Conservation (phyloP, 176 grass and related monocot species). For the Lolium perenne region DNA sequence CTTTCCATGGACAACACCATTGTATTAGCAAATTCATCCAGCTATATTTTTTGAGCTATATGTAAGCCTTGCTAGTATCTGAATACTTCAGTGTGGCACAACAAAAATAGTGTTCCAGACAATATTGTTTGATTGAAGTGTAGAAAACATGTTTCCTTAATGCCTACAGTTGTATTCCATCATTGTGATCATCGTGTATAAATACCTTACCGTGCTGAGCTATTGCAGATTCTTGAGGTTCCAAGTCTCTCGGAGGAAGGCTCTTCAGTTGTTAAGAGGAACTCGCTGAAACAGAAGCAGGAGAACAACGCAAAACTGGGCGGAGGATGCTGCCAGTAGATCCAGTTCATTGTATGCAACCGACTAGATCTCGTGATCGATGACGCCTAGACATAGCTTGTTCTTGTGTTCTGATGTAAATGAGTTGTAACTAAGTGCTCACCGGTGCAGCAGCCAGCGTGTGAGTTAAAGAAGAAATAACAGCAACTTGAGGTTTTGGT, state of each 20-base stretch:
- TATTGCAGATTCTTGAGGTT: slow-evolving; percentile 80
- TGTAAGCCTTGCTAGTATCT: neutral
- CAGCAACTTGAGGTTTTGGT: slow-evolving; percentile 45
- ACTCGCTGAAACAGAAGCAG: slow-evolving; percentile 85
- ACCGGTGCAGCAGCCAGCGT: neutral
- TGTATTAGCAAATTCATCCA: neutral
- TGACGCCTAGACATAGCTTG: slow-evolving; percentile 27
- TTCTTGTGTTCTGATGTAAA: slow-evolving; percentile 41
- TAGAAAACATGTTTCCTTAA: neutral
- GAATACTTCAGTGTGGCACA: neutral
- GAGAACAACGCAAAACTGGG: slow-evolving; percentile 57
- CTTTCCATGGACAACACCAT: neutral
- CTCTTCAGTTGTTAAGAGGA: slow-evolving; percentile 75
- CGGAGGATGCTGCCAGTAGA: slow-evolving; percentile 68
- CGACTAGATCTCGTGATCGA: neutral
- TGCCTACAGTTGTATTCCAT: neutral
- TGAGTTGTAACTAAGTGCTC: slow-evolving; percentile 51
- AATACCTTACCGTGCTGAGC: slow-evolving; percentile 15
- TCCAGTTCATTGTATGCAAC: neutral
- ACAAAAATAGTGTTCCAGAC: neutral
- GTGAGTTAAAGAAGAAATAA: slow-evolving; percentile 5
- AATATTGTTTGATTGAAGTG: neutral
- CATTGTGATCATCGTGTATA: neutral
- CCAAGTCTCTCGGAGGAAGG: slow-evolving; percentile 90
- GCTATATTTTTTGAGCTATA: neutral